Base-by-base conservation (phyloP, 1,284 basidiomycete species). In the Cryptococcus sp. region DNA sequence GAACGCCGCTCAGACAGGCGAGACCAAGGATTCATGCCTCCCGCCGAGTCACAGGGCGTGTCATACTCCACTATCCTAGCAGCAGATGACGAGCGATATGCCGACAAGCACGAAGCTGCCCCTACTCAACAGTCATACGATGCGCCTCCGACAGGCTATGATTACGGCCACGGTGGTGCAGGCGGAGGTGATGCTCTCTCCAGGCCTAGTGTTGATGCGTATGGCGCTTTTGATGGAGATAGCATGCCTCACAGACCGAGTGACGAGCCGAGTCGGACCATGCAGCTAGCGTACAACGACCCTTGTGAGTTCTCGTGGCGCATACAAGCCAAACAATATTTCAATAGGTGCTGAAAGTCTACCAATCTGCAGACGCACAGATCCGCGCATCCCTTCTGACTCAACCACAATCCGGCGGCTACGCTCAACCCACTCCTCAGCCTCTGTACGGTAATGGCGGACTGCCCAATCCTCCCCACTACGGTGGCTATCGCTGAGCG, bases 201-300 rank as follows among this genome's bases (percentile, higher is more conserved):
- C 5, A 81, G 91, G 47, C 85, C 85, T 5, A 89, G 88, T 64
- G 85, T 92, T 76, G 90, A 93, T 67, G 86, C 85, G 8, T 92
- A 93, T 68, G 91, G 91, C 49, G 90, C 90, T 19, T 93, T 93
- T 88, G 84, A 70, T 79, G 80, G 64, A 64, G 74, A 75, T 61
- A 65, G 85, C 23, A 65, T 72, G 79, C 64, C 75, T 3, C 62
- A 71, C n/a, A 5, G 39, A 59, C 25, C 65, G 47, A 19, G 37
- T 46, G 56, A 60, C 80, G 83, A 62, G 20, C 79, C 90, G 38
- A 92, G 89, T 74, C 80, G 90, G 68, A 93, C 91, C 52, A 92
- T 93, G 90, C 68, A 77, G 57, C 55, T 76, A 61, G 77, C 74
- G 0, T 74, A 72, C 57, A 66, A 58, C 44, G 76, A 76, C 66